A percentile compares a stretch with the other conserved stretches of the same genome.
Conservation (phyloP, 495 filamentous ascomycete species). For the Symbiotaphrina buchneri region DNA sequence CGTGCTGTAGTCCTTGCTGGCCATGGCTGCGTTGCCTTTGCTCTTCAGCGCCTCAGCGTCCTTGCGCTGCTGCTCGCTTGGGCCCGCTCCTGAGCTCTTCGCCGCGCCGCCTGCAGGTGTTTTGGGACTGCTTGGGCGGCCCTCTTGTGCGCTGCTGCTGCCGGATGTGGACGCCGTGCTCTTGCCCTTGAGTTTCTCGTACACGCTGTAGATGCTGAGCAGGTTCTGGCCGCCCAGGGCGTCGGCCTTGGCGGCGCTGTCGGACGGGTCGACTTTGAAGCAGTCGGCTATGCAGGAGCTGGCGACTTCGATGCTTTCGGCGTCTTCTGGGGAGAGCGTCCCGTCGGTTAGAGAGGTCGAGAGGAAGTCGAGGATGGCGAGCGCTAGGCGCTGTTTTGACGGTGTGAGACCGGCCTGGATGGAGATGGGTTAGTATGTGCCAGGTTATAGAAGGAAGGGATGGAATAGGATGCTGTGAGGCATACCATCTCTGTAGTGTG, state of each 20-base stretch:
- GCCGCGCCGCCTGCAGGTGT: constrained; percentile 4
- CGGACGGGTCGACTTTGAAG: constrained; percentile 76
- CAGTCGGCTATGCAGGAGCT: constrained; percentile 80
- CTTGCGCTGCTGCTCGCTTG: constrained; percentile 31
- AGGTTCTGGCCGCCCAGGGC: constrained; percentile 72
- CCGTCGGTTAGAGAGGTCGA: constrained; percentile 68
- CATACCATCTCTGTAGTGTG: too few relatives aligned
- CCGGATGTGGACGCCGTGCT: constrained; percentile 16
- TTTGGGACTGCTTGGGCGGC: constrained; percentile 10
- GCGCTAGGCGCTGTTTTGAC: constrained; percentile 86
- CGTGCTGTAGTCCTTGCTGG: constrained; percentile 57
- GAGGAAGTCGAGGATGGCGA: constrained; percentile 93
- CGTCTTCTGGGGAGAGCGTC: constrained; percentile 65
- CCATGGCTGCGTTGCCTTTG: constrained; percentile 89
- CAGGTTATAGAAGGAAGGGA: too few relatives aligned
- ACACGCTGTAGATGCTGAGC: constrained; percentile 75
- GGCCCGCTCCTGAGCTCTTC: constrained; percentile 6
- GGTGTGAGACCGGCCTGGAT: too few relatives aligned
- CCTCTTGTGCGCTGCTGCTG: constrained; percentile 9
- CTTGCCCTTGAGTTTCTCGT: constrained; percentile 78
- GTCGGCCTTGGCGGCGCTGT: constrained; percentile 46
- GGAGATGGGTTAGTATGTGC: constrained; percentile 7
- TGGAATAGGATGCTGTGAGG: too few relatives aligned
- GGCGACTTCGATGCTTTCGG: constrained; percentile 80
- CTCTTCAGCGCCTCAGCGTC: constrained; percentile 75